These are phyloP conservation scores for Backusella macrospora DNA, from an alignment of 192 early-diverging fungal species.

Conservation along the genomic window DNA sequence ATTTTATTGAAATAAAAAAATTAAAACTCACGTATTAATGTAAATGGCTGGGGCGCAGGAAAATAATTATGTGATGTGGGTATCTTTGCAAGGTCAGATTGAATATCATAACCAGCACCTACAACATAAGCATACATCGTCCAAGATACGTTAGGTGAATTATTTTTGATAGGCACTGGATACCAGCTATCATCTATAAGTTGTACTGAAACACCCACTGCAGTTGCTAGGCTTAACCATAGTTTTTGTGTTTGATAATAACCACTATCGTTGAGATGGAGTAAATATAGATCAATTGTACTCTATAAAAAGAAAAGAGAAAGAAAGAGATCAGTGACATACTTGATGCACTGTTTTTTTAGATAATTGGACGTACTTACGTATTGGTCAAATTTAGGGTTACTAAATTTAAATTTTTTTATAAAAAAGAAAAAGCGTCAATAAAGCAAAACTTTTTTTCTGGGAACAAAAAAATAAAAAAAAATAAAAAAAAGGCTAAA, in stretches of 20 bases:
- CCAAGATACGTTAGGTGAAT: constrained; percentile 24
- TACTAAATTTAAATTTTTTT: constrained; percentile 20
- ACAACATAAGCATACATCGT: constrained; percentile 31
- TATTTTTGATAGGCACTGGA: constrained; percentile 12
- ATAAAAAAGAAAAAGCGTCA: background rate
- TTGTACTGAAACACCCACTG: constrained; percentile 18
- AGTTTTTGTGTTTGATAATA: constrained; percentile 29
- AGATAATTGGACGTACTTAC: constrained; percentile 13
- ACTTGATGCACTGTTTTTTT: background rate
- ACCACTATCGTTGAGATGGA: background rate
- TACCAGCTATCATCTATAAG: constrained; percentile 37
- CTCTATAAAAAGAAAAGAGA: background rate
- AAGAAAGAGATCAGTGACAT: background rate
- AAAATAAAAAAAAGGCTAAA: background rate
- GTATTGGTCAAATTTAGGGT: constrained; percentile 20
- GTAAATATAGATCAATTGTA: constrained; percentile 13
- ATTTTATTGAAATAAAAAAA: background rate
- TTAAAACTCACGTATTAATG: constrained; percentile 27
- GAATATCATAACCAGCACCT: constrained; percentile 21
- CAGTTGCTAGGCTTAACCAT: background rate
- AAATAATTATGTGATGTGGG: constrained; percentile 15
- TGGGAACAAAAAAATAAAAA: background rate
- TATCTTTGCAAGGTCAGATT: constrained; percentile 16
- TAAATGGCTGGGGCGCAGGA: constrained; percentile 27
- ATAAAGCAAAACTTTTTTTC: background rate